phyloP scores from a whole-genome alignment of 305 asterid genomes.

The Solanum hybrid region DNA sequence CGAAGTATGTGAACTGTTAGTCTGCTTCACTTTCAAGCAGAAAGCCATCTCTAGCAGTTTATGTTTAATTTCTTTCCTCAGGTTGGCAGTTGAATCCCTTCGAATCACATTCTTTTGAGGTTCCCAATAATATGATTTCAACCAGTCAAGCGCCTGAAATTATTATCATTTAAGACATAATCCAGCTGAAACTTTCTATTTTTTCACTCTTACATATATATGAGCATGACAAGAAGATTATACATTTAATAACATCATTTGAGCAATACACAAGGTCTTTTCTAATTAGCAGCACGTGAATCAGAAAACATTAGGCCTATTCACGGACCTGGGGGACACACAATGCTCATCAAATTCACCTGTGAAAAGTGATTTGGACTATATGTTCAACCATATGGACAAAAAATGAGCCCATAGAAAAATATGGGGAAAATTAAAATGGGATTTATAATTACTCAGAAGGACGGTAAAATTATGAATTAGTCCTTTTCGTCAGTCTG shows the following conservation, averaged over 20 bases:
- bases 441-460: background rate
- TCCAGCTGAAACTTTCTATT: background rate
- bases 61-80: conserved; percentile 52
- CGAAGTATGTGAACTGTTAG: conserved; percentile 24
- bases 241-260: background rate
- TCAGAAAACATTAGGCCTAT: background rate
- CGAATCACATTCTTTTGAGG: conserved; percentile 67
- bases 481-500: background rate
- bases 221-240: background rate
- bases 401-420: background rate
- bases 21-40: conserved; percentile 42
- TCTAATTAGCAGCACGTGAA: background rate
- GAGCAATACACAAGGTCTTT: background rate
- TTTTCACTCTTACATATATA: background rate
- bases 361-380: background rate
- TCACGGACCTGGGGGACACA: background rate
- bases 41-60: conserved; percentile 45
- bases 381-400: background rate
- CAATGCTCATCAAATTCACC: background rate
- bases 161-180: conserved; percentile 1
- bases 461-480: background rate
- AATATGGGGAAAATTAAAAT: background rate
- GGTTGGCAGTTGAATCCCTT: conserved; percentile 28
- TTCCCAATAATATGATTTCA: conserved; percentile 82
- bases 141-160: conserved; percentile 87